phyloP scores from a whole-genome alignment of 2,329 filamentous ascomycete genomes.

The Talaromyces verruculosus region DNA sequence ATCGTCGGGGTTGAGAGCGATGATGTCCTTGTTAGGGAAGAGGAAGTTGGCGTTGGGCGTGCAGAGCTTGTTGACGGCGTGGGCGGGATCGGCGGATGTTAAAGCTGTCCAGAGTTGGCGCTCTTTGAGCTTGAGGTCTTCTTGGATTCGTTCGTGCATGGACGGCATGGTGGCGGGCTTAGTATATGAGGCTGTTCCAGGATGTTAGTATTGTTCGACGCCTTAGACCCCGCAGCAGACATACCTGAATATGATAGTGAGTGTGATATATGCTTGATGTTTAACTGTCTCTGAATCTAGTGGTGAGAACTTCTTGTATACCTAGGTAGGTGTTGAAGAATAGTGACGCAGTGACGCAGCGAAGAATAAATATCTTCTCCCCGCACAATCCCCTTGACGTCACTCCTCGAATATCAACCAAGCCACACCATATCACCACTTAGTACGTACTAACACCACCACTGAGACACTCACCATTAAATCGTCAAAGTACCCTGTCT shows the following conservation, averaged over 20 bases:
- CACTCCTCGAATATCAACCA: constrained; percentile 4
- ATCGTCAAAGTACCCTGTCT: neutral
- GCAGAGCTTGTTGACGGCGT: constrained; percentile 36
- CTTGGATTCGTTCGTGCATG: constrained; percentile 40
- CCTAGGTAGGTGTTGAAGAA: neutral
- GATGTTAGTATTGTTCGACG: neutral
- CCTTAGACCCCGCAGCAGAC: neutral
- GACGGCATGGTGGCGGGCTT: constrained; percentile 32
- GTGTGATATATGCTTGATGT: neutral
- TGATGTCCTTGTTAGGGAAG: constrained; percentile 35
- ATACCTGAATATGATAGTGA: neutral
- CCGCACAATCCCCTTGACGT: constrained; percentile 10
- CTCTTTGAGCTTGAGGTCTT: constrained; percentile 38
- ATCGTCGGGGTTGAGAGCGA: constrained; percentile 34
- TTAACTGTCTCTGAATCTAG: neutral
- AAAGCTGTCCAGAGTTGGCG: constrained; percentile 40
- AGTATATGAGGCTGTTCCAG: neutral
- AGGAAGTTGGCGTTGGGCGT: constrained; percentile 34
- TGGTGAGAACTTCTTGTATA: neutral
- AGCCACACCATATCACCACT: neutral
- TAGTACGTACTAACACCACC: neutral
- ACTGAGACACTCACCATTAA: neutral
- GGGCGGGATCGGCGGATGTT: constrained; percentile 38
- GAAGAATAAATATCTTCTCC: constrained; percentile 3
- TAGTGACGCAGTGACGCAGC: neutral